phyloP scores from a whole-genome alignment of 495 filamentous ascomycete species.

The Penicillium ochrochloron region DNA sequence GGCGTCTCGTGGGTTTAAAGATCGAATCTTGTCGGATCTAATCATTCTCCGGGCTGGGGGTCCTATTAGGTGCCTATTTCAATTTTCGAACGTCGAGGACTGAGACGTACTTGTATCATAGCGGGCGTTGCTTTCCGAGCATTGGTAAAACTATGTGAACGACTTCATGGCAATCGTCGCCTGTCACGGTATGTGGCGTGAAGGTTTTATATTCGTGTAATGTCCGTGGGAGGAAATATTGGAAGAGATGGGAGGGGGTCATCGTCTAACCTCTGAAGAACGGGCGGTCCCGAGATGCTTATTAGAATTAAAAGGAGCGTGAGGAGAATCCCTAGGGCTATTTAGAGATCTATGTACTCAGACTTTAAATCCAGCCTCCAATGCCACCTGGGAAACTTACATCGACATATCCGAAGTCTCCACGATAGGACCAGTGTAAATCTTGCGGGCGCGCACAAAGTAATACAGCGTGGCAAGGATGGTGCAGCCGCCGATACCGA shows the following conservation, averaged over 20 bases:
- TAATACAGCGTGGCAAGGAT: constrained; percentile 46
- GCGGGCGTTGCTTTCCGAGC: neutral
- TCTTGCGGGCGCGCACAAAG: constrained; percentile 37
- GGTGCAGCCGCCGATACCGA: constrained; percentile 36
- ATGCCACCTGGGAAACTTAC: neutral
- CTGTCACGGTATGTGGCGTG: neutral
- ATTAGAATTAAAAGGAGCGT: neutral
- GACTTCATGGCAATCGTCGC: neutral
- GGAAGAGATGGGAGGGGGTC: neutral
- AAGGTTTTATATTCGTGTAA: neutral
- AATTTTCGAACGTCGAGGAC: neutral
- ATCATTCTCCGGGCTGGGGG: neutral
- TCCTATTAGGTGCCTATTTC: neutral
- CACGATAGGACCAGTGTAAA: constrained; percentile 45
- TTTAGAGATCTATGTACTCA: constrained; percentile 4
- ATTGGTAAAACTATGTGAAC: constrained; percentile 2
- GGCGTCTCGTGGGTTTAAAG: neutral
- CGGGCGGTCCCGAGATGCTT: neutral
- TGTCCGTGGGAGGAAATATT: constrained; percentile 1
- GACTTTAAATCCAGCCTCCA: constrained; percentile 1
- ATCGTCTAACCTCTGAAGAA: neutral
- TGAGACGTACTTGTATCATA: neutral
- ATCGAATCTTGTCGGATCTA: neutral
- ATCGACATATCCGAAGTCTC: constrained; percentile 19
- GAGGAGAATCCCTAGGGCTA: constrained; percentile 1